Evolutionary conservation across 176 grass and related monocot genomes (phyloP), one percentile per base, ranked within the genome.

Genomic region (Puya raimondii): DNA sequence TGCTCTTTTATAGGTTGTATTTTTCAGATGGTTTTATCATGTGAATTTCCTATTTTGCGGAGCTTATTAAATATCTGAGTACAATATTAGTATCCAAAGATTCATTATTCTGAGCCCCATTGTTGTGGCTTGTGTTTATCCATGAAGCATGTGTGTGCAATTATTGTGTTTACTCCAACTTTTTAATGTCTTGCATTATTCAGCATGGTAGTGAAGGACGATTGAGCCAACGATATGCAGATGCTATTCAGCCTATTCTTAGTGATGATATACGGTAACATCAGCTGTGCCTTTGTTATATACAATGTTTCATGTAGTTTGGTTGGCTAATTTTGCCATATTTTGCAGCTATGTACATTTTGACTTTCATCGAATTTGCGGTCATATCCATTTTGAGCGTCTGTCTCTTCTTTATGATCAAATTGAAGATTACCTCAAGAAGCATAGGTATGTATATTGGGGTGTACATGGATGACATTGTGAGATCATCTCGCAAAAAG

Each of bases 341-440:
- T 75, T 51, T 74, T 77, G 74, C 74, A 97, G 94, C 85, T 97
- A 97, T 78, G 53, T 97, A 54, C 94, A 92, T 83, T 93, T 93
- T 63, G 94, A 97, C 70, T 97, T 97, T 65, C 94, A 97, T 81
- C 80, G 65, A 67, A 85, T 97, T 69, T 97, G 94, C 26, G 94
- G 94, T 3, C 89, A 97, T 83, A 66, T 90, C 75, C 94, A 97
- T 70, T 97, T 97, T 61, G 94, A 93, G 59, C 94, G 82, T n/a
- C 94, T 97, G 23, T 92, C 94, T 73, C 74, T 88, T 59, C 87
- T 97, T 65, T 93, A 93, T 65, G 84, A 85, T 75, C 82, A 97
- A 76, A 90, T 97, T 71, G 67, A 90, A 78, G 86, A 86, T 50
- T 93, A 90, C 64, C 89, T 97, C 63, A 70, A 80, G 74, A 84